phyloP scores from a whole-genome alignment of 1,284 basidiomycete species.

The Marasmius tenuissimus region DNA sequence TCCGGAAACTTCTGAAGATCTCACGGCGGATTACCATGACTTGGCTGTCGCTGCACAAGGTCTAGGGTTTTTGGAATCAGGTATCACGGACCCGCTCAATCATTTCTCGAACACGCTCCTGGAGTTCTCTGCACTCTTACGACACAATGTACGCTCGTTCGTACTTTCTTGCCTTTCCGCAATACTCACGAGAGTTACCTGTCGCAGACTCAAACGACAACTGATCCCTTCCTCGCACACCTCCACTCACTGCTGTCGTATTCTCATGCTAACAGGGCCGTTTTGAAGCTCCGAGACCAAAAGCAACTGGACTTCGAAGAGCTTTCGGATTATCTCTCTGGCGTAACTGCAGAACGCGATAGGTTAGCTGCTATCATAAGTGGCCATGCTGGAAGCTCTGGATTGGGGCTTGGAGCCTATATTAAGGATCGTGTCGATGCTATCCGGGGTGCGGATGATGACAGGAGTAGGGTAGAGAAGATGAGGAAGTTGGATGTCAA shows the following conservation, averaged over 20 bases:
- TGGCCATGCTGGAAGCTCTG: slow-evolving; percentile 78
- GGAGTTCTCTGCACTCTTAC: slow-evolving; percentile 86
- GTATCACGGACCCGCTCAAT: slow-evolving; percentile 95
- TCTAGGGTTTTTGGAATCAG: slow-evolving; percentile 95
- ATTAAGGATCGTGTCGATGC: slow-evolving; percentile 93
- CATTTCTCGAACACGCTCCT: slow-evolving; percentile 94
- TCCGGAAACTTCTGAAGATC: slow-evolving; percentile 81
- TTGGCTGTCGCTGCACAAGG: slow-evolving; percentile 94
- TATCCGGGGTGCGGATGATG: slow-evolving; percentile 90
- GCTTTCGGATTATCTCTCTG: slow-evolving; percentile 91
- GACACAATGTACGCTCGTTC: slow-evolving; percentile 65
- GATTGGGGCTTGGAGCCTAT: slow-evolving; percentile 86
- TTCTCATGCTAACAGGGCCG: slow-evolving; percentile 85
- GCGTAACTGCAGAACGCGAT: slow-evolving; percentile 90
- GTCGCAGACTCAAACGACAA: slow-evolving; percentile 76
- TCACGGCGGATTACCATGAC: slow-evolving; percentile 96
- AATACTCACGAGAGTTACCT: slow-evolving; percentile 3
- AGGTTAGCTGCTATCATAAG: slow-evolving; percentile 83
- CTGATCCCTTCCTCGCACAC: slow-evolving; percentile 86
- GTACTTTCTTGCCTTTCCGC: neutral
- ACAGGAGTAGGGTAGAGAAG: slow-evolving; percentile 88
- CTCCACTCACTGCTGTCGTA: slow-evolving; percentile 89
- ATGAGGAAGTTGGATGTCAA: slow-evolving; percentile 91
- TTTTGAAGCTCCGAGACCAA: slow-evolving; percentile 94
- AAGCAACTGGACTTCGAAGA: slow-evolving; percentile 99